Conservation (phyloP, 805 yeast species). For the Schizosaccharomyces cryophilus region DNA sequence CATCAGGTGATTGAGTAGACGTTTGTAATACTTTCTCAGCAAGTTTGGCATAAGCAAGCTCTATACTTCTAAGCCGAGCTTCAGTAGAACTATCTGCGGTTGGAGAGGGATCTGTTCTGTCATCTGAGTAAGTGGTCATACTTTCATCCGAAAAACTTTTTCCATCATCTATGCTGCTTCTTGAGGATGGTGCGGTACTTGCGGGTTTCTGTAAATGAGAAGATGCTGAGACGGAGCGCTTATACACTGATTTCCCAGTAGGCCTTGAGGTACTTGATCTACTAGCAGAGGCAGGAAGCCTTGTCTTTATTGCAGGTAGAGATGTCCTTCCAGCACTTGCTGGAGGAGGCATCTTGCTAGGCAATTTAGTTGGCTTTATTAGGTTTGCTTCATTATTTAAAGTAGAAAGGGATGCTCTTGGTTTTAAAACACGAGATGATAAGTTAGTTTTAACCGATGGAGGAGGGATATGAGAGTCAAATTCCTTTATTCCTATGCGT, state of each 20-base stretch:
- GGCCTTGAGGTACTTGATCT: not conserved
- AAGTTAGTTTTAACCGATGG: not conserved
- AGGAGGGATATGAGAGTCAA: not conserved
- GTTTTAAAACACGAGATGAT: not conserved
- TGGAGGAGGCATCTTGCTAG: not conserved
- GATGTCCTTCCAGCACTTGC: not conserved
- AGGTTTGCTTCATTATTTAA: not conserved
- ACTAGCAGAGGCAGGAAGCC: not conserved
- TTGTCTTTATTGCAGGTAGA: not conserved
- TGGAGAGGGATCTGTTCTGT: not conserved
- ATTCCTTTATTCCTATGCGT: not conserved
- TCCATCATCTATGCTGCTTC: not conserved
- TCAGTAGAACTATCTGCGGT: conserved; percentile 4
- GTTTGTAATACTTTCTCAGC: not conserved
- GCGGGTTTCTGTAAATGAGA: not conserved
- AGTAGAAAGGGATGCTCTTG: not conserved
- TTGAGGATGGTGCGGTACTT: not conserved
- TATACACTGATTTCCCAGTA: not conserved
- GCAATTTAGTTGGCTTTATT: not conserved
- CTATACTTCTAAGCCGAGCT: conserved; percentile 7
- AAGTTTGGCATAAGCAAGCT: conserved; percentile 4
- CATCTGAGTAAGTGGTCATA: not conserved
- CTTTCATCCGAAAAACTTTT: not conserved
- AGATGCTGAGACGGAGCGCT: not conserved
- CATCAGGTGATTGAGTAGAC: not conserved